A percentile compares a stretch with the other conserved stretches of the same genome.
These are phyloP conservation scores for Exophiala phaeomuriformis DNA, from an alignment of 2,329 filamentous ascomycete genomes.

Conservation along the genomic window DNA sequence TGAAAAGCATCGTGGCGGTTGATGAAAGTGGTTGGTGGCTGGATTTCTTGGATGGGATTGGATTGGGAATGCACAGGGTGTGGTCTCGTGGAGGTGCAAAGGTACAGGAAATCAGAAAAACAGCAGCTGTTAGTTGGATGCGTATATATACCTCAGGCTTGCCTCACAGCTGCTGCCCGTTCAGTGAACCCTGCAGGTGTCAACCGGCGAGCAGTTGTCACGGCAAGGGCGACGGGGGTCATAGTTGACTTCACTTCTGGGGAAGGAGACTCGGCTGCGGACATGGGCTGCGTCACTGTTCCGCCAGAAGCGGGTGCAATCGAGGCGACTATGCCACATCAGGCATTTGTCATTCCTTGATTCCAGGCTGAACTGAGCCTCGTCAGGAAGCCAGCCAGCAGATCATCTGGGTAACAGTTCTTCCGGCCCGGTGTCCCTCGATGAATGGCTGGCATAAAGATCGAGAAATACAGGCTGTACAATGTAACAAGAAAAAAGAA, in stretches of 20 bases:
- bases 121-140: too few relatives aligned
- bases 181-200: too few relatives aligned
- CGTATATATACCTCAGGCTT: neutral
- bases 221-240: neutral
- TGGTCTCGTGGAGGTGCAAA: too few relatives aligned
- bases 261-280: neutral
- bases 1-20: conserved; percentile 14
- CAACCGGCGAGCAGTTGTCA: too few relatives aligned
- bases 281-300: neutral
- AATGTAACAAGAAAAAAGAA: neutral
- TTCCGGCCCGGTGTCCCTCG: too few relatives aligned
- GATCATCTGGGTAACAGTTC: neutral
- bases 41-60: neutral
- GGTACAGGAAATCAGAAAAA: too few relatives aligned
- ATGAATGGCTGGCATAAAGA: neutral
- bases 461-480: neutral
- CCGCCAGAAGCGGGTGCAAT: neutral
- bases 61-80: neutral
- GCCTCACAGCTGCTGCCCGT: neutral
- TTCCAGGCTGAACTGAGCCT: neutral
- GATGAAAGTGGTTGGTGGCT: neutral
- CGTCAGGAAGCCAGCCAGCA: neutral
- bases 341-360: neutral
- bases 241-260: neutral
- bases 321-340: neutral